These are phyloP conservation scores for Hypoxylon rubiginosum DNA, from an alignment of 2,329 filamentous ascomycete genomes.

Conservation along the genomic window DNA sequence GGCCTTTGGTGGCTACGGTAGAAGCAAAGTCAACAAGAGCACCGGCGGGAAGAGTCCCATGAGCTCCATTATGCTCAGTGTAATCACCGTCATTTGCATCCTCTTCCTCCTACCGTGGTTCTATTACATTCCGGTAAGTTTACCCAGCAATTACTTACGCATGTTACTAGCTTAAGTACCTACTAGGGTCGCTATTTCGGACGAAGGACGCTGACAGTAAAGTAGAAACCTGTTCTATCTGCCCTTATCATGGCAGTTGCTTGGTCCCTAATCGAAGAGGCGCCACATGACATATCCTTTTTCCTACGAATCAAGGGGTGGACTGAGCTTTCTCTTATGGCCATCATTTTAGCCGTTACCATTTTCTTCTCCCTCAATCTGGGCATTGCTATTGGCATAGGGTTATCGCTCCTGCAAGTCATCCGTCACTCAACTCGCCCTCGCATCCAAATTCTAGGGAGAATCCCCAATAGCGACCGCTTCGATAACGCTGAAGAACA, in stretches of 20 bases:
- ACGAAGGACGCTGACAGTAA: constrained; percentile 17
- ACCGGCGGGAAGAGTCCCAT: constrained; percentile 94
- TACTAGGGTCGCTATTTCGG: background rate
- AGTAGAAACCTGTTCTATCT: constrained; percentile 91
- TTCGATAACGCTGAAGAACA: constrained; percentile 89
- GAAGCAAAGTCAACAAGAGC: constrained; percentile 94
- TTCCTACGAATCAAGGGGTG: constrained; percentile 89
- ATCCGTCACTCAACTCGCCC: constrained; percentile 92
- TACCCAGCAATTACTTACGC: background rate
- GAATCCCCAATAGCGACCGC: constrained; percentile 83
- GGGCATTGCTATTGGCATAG: constrained; percentile 94
- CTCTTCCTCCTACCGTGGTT: constrained; percentile 90
- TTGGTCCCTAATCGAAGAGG: constrained; percentile 94
- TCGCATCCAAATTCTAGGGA: constrained; percentile 94
- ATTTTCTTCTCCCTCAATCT: constrained; percentile 95
- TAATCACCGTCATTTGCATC: constrained; percentile 85
- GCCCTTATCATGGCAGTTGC: constrained; percentile 97
- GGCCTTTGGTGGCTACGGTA: constrained; percentile 94
- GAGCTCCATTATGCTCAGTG: constrained; percentile 87
- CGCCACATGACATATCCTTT: constrained; percentile 90
- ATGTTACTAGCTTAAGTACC: background rate
- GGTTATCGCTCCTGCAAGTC: constrained; percentile 88
- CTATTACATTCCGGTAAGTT: constrained; percentile 90
- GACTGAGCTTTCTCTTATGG: constrained; percentile 88
- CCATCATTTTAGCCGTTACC: constrained; percentile 89